phyloP scores from a whole-genome alignment of 164 flowering plant species.

The Echeveria elegans region DNA sequence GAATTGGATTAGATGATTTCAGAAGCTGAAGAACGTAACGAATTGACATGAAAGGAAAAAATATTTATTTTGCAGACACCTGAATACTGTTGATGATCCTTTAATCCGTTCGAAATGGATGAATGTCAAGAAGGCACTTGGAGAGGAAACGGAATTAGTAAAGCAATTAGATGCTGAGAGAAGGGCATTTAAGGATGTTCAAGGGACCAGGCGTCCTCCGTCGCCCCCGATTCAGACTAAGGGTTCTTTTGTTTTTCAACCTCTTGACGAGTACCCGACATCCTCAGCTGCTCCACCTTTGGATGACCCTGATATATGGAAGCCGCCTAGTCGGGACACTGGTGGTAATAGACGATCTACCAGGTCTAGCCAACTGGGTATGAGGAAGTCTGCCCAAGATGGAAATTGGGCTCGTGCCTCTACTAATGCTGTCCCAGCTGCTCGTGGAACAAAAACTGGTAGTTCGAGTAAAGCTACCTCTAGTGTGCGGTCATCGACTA shows the following conservation, averaged over 20 bases:
- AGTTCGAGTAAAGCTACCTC: conserved; percentile 41
- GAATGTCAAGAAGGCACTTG: conserved; percentile 79
- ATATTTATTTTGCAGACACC: conserved; percentile 39
- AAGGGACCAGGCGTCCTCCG: conserved; percentile 50
- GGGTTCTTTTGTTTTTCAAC: conserved; percentile 85
- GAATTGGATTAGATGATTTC: not conserved
- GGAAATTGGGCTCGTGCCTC: conserved; percentile 79
- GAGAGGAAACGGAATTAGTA: conserved; percentile 92
- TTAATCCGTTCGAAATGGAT: conserved; percentile 84
- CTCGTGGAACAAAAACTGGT: conserved; percentile 71
- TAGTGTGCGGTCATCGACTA: conserved; percentile 63
- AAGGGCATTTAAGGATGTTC: conserved; percentile 71
- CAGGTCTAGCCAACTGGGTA: conserved; percentile 62
- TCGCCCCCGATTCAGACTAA: conserved; percentile 81
- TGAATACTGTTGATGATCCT: conserved; percentile 82
- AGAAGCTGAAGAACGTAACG: no score
- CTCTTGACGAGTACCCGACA: conserved; percentile 97
- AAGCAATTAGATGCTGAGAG: conserved; percentile 93
- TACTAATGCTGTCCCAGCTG: conserved; percentile 41
- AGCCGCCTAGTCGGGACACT: conserved; percentile 81
- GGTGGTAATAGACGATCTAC: conserved; percentile 51
- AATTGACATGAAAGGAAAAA: not conserved
- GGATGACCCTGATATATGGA: conserved; percentile 99
- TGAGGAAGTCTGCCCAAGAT: conserved; percentile 81
- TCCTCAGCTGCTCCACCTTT: conserved; percentile 56